Evolutionary conservation across 2,329 filamentous ascomycete species (phyloP), one percentile per base, ranked within the genome.

Genomic region (Aspergillus aculeatinus): DNA sequence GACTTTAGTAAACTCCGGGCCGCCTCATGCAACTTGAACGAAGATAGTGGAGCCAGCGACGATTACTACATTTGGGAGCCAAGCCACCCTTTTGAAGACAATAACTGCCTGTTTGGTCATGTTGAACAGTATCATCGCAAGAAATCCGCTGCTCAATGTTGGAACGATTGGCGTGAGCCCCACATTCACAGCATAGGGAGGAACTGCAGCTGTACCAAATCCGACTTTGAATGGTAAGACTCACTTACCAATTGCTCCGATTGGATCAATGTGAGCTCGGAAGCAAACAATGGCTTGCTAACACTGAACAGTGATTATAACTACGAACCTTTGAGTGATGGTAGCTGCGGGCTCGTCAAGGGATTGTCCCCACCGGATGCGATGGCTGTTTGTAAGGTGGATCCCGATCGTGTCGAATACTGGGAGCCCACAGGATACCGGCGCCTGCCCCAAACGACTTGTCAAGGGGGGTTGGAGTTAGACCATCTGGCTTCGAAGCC

Each of bases 81-180:
- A 2, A 87, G 86, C 68, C 95, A 98, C 74, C 95, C 95, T 2
- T 79, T 88, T 61, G 85, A 90, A 65, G 79, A 89, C 9, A 82
- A 92, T 64, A 87, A 92, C 67, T 99, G 95, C 75, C 82, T 99
- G 2, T 99, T 99, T 70, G 95, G 95, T 1, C 96, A 98, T 73
- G 85, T 91, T 60, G 87, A 93, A 31, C 85, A 91, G 71, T 99
- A 97, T 71, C 86, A 96, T 70, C 91, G 95, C 73, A 99, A 98
- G 84, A 93, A 90, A 76, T 77, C 82, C n/a, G 86, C 88, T 16
- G 82, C 83, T 21, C 79, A 89, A 51, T 99, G 95, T 80, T 96
- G 88, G 81, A 97, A 96, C 69, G 87, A 89, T 55, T 84, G 85
- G 73, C 85, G 83, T 63, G 85, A 96, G 64, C 82, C 87, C 65